Conservation (phyloP, 2,329 filamentous ascomycete genomes). For the Blumeria hordei region DNA sequence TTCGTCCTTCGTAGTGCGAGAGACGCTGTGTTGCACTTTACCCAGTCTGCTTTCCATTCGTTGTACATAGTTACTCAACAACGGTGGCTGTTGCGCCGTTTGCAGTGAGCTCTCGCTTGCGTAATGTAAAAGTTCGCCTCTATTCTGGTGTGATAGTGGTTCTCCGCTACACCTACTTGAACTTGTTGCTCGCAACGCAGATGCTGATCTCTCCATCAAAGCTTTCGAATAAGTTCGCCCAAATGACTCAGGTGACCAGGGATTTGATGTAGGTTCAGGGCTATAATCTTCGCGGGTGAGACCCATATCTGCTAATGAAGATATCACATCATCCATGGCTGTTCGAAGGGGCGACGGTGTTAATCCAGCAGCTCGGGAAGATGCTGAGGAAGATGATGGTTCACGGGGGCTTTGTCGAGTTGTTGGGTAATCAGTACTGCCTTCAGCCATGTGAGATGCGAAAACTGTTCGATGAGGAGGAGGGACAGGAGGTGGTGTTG, state of each 20-base stretch:
- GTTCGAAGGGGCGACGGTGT: constrained; percentile 82
- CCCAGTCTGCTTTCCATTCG: constrained; percentile 65
- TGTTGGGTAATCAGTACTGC: constrained; percentile 19
- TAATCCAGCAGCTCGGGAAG: constrained; percentile 38
- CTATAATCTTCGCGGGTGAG: constrained; percentile 31
- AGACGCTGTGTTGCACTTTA: constrained; percentile 12
- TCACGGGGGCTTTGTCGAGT: constrained; percentile 29
- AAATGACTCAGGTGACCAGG: constrained; percentile 85
- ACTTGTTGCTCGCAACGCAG: constrained; percentile 26
- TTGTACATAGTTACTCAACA: constrained; percentile 68
- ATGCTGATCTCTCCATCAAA: no score
- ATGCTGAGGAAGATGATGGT: constrained; percentile 41
- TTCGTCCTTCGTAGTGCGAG: constrained; percentile 5
- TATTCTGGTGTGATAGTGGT: constrained; percentile 16
- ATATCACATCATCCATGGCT: constrained; percentile 97
- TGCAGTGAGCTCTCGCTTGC: constrained; percentile 10
- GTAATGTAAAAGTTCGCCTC: constrained; percentile 1
- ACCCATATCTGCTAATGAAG: constrained; percentile 72
- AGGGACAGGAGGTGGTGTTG: constrained; percentile 42
- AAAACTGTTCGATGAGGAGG: constrained; percentile 54
- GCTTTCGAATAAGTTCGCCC: constrained; percentile 19
- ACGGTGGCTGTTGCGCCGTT: constrained; percentile 34
- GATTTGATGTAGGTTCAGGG: constrained; percentile 34
- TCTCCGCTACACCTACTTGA: constrained; percentile 29
- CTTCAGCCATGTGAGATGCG: constrained; percentile 10